Conservation (phyloP, 306 rosid species). For the Citrullus mucosospermus region DNA sequence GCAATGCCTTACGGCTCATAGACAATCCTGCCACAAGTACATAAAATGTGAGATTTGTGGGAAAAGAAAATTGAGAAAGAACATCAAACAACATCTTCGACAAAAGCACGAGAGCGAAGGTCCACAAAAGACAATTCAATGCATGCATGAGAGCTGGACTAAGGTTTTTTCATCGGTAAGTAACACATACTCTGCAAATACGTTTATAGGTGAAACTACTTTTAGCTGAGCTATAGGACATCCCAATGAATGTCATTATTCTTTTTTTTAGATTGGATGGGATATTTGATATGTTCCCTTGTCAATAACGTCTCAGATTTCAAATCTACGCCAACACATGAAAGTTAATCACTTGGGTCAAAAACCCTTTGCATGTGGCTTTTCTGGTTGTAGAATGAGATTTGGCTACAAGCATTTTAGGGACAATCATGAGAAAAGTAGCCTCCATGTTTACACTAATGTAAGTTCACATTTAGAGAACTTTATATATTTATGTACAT, state of each 20-base stretch:
- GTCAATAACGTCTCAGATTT: slow-evolving; percentile 29
- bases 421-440: slow-evolving; percentile 59
- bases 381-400: slow-evolving; percentile 62
- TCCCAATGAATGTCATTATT: neutral
- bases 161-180: slow-evolving; percentile 52
- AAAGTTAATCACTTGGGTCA: slow-evolving; percentile 52
- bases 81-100: slow-evolving; percentile 55
- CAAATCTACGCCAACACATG: slow-evolving; percentile 59
- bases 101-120: slow-evolving; percentile 25
- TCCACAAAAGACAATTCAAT: slow-evolving; percentile 25
- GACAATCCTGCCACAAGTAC: slow-evolving; percentile 53
- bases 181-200: neutral
- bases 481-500: neutral
- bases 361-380: slow-evolving; percentile 52
- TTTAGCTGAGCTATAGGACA: neutral
- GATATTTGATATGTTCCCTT: neutral
- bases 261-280: neutral
- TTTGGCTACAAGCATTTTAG: slow-evolving; percentile 79
- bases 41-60: slow-evolving; percentile 52
- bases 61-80: slow-evolving; percentile 50
- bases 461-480: slow-evolving; percentile 25
- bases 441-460: slow-evolving; percentile 32
- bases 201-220: neutral
- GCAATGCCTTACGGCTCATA: slow-evolving; percentile 47
- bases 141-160: slow-evolving; percentile 40